Base-by-base conservation (phyloP, 1,139 yeast genomes). In the Candida gigantensis region DNA sequence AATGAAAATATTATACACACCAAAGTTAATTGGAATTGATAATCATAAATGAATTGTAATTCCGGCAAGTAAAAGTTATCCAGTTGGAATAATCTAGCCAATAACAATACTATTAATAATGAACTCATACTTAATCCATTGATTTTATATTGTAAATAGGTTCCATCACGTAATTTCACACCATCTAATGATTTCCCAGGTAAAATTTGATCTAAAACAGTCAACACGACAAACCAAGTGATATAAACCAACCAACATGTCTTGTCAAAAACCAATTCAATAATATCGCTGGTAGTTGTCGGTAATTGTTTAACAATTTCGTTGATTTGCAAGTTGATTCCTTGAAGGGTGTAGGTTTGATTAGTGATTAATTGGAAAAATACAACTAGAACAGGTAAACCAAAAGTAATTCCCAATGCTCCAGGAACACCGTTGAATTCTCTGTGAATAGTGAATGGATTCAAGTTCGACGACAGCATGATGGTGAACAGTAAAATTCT, bases 381-480 rank as follows among this genome's bases (percentile, higher is more conserved):
- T 12, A 81, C 61, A 25, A 85, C 69, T 10, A 87, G 65, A 0
- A 71, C 31, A 0, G 97, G 96, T 23, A 92, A 68, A 0, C 84
- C 84, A 2, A 79, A 15, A 0, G 92, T 67, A 36, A 92, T 77
- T 5, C 72, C 74, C 3, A 79, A 33, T 0, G 94, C 88, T 3
- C 98, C 98, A 1, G 76, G 60, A 6, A 75, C 62, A 0, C 98
- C 98, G 24, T 74, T 70, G 60, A 92, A 92, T 59, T 92, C 97
- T 42, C 67, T 66, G 36, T 81, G 77, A 8, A 60, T 68, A 0
- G 97, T 87, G 31, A 50, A 58, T 3, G 97, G 97, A 53, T 90
- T 90, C 47, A 87, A 42, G 26, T 32, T 28, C n/a, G 42, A 34
- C 6, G 19, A 12, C 19, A 25, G n/a, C 31, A 27, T 33, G 5